Evolutionary conservation across 2,329 filamentous ascomycete genomes (phyloP).

Genomic region (Camptophora hylomeconis): DNA sequence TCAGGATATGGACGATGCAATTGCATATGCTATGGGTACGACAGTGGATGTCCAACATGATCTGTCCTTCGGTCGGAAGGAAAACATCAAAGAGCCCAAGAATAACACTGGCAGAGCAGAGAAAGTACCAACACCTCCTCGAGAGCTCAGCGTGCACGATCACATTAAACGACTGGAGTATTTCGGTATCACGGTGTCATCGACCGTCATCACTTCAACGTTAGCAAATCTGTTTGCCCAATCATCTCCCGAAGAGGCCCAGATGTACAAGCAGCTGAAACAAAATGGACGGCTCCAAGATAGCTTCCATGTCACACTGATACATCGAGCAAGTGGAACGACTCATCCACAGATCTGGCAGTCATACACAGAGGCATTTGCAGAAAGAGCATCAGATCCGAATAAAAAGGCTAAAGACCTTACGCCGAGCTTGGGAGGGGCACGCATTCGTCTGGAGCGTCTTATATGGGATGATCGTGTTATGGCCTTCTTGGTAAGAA

Average conservation of each 20-base stretch:
- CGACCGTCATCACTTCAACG: conserved; percentile 38
- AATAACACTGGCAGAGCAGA: conserved; percentile 10
- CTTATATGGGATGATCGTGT: conserved; percentile 74
- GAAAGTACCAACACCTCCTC: conserved; percentile 17
- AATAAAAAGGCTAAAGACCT: conserved; percentile 16
- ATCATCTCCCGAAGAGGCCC: conserved; percentile 39
- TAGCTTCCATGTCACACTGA: conserved; percentile 88
- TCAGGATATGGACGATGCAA: conserved; percentile 66
- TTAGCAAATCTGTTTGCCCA: conserved; percentile 59
- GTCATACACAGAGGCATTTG: conserved; percentile 51
- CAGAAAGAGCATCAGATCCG: conserved; percentile 17
- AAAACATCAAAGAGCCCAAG: conserved; percentile 23
- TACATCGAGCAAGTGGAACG: conserved; percentile 57
- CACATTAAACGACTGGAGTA: conserved; percentile 53
- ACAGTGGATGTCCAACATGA: conserved; percentile 62
- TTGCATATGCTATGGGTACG: conserved; percentile 58
- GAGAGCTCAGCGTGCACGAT: conserved; percentile 21
- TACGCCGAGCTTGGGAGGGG: conserved; percentile 23
- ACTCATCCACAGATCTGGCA: conserved; percentile 62
- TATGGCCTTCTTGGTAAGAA: conserved; percentile 80
- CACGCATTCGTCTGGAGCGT: conserved; percentile 43
- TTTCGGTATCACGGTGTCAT: conserved; percentile 46
- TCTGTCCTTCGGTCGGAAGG: conserved; percentile 47
- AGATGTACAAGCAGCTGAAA: conserved; percentile 64
- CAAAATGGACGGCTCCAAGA: conserved; percentile 61